Base-by-base conservation (phyloP, 164 flowering plant genomes). In the Piper longum region DNA sequence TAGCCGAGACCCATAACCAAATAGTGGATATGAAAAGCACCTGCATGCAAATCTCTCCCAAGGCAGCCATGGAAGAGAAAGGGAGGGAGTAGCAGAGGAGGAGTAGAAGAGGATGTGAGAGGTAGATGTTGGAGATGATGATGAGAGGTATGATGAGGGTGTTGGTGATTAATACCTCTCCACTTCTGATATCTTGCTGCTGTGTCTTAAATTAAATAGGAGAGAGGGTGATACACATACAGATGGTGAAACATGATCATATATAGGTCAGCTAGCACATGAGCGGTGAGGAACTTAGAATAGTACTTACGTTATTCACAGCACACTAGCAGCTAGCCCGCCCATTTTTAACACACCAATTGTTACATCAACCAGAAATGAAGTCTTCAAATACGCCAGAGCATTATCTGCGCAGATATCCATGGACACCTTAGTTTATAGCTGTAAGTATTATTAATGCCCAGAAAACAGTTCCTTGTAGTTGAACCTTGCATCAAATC, bases 221-320 rank as follows among this genome's bases (percentile, higher is more conserved):
- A 60, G 62, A 60, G 62, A 60, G 62, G 8, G 45, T 26, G 59
- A 16, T 17, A 56, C 7, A 56, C 19, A 56, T 1, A 56, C 57
- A 17, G 19, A 26, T 56, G 11, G 59, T 17, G 59, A 56, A 9
- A 16, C 36, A 16, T 7, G 39, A 26, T 26, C 36, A 26, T 26
- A 26, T 26, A 26, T 26, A 26, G 36, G 36, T 26, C 36, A 7
- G 19, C 3, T 8, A 17, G 19, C 17, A 17, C 7, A 17, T 2
- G 19, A 56, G 59, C 1, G n/a, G 57, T 7, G 5, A 56, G 5
- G 16, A 7, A 16, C 18, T 16, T 0, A 7, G 36, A 2, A 26
- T 26, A 26, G 36, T 56, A 7, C 26, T 56, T 0, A 26, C 2
- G 36, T 26, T 26, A 26, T 26, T 26, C 36, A 26, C 36, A 26